Conservation (phyloP, 768 basidiomycete genomes). For the Lactarius indigo region DNA sequence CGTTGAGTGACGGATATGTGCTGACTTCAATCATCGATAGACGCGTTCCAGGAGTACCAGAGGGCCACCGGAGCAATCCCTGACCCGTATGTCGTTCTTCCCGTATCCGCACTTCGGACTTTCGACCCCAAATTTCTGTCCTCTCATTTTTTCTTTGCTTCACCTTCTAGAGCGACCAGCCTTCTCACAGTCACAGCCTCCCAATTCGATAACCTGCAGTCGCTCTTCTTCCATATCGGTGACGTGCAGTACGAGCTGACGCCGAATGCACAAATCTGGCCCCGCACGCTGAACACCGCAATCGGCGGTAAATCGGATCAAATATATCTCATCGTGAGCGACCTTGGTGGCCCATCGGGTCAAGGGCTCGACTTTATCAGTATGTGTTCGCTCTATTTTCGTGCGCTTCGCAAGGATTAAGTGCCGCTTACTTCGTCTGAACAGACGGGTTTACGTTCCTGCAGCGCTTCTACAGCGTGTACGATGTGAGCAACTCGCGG, state of each 20-base stretch:
- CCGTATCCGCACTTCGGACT: neutral
- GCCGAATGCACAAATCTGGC: conserved; percentile 69
- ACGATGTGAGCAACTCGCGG: conserved; percentile 24
- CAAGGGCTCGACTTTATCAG: conserved; percentile 32
- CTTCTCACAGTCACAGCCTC: conserved; percentile 49
- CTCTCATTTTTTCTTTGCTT: neutral
- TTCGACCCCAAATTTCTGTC: neutral
- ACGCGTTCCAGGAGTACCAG: conserved; percentile 56
- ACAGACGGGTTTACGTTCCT: conserved; percentile 5
- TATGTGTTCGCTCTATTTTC: neutral
- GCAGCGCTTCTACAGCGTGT: conserved; percentile 26
- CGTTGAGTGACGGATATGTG: neutral
- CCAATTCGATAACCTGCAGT: conserved; percentile 48
- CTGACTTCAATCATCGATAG: conserved; percentile 24
- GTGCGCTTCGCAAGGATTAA: neutral
- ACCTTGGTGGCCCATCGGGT: conserved; percentile 27
- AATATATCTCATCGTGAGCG: conserved; percentile 37
- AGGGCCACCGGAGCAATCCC: conserved; percentile 49
- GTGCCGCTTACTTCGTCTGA: neutral
- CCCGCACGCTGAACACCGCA: conserved; percentile 50
- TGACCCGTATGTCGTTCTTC: conserved; percentile 40
- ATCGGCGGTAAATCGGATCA: conserved; percentile 49
- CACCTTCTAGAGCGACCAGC: conserved; percentile 44
- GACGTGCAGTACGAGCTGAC: conserved; percentile 53
- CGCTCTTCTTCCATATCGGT: conserved; percentile 50